Conservation (phyloP, 78 protist genomes). For the Speleostelium caveatum region DNA sequence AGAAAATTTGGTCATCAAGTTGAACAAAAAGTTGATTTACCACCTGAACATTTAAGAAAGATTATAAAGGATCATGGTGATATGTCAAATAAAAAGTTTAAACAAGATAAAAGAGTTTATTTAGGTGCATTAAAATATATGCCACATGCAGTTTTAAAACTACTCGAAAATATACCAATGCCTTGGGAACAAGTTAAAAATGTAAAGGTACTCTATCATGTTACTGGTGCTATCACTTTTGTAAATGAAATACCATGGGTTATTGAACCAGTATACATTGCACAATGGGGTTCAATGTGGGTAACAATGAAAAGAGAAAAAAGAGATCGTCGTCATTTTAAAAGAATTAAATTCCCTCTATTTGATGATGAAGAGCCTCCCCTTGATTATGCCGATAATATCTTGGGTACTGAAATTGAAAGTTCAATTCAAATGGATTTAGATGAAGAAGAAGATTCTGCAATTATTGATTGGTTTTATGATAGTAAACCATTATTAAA, state of each 20-base stretch:
- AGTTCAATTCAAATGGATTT: constrained; percentile 97
- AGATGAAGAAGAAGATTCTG: constrained; percentile 96
- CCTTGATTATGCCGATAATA: constrained; percentile 98
- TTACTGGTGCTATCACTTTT: constrained; percentile 99
- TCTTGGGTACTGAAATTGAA: constrained; percentile 97
- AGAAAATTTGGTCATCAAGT: constrained; percentile 95
- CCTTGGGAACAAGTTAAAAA: constrained; percentile 96
- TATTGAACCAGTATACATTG: constrained; percentile 98
- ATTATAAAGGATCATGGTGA: constrained; percentile 99
- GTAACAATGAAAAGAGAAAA: constrained; percentile 99
- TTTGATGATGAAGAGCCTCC: constrained; percentile 99
- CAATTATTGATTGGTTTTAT: constrained; percentile 98
- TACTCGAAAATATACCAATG: constrained; percentile 99
- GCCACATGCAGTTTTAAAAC: constrained; percentile 99
- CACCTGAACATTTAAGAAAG: constrained; percentile 98
- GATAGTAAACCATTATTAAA: constrained; percentile 94
- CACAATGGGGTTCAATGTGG: constrained; percentile 99
- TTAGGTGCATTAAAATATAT: constrained; percentile 99
- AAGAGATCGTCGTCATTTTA: constrained; percentile 98
- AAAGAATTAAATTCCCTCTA: constrained; percentile 98
- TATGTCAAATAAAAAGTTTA: constrained; percentile 94
- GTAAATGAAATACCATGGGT: constrained; percentile 99
- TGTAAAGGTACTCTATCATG: constrained; percentile 97
- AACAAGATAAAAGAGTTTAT: constrained; percentile 98
- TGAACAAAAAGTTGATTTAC: constrained; percentile 95